Conservation (phyloP, 2,329 filamentous ascomycete genomes). For the Cladosporium austrohemisphaericum region DNA sequence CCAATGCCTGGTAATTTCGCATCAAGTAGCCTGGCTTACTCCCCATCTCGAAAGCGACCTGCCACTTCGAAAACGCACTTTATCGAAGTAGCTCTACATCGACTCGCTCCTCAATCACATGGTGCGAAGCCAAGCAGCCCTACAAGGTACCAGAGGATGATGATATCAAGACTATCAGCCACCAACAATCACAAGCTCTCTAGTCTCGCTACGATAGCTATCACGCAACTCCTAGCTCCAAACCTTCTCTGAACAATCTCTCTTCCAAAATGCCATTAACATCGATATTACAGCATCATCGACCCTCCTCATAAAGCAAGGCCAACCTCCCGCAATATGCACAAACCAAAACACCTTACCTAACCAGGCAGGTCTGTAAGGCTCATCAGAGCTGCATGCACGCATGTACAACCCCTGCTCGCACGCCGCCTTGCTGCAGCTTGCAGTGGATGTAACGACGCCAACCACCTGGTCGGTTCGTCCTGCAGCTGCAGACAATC, state of each 20-base stretch:
- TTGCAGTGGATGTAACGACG: background rate
- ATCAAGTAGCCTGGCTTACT: no score
- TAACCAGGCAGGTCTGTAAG: background rate
- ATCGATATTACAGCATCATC: slow-evolving; percentile 10
- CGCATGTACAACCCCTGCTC: background rate
- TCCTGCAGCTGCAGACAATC: no score
- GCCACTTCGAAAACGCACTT: no score
- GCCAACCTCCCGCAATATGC: slow-evolving; percentile 3
- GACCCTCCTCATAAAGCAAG: background rate
- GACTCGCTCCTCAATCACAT: slow-evolving; percentile 6
- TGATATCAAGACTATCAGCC: slow-evolving; percentile 8
- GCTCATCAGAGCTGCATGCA: background rate
- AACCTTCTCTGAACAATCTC: background rate
- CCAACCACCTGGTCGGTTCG: no score
- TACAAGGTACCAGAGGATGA: background rate
- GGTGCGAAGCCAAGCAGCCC: slow-evolving; percentile 2
- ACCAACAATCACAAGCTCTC: no score
- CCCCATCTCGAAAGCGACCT: no score
- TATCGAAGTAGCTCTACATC: no score
- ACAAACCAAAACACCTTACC: background rate
- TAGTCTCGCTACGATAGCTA: no score
- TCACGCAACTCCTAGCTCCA: background rate
- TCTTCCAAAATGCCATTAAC: no score
- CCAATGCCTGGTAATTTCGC: no score
- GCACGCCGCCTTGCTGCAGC: background rate